phyloP scores from a whole-genome alignment of 176 grass and related monocot species.

The Triticum timopheevii region DNA sequence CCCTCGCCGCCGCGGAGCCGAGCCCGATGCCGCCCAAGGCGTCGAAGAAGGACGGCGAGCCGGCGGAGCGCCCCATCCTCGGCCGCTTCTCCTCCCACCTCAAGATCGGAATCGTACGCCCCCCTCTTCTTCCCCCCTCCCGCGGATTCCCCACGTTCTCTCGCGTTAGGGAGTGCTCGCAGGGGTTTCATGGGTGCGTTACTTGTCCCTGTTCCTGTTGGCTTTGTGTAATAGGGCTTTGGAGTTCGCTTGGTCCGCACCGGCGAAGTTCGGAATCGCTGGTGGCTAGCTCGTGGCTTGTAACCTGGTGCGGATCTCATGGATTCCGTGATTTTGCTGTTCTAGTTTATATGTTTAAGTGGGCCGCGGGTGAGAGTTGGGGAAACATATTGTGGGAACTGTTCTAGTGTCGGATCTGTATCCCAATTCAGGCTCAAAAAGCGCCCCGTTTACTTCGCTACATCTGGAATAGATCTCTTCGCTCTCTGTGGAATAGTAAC shows the following conservation, averaged over 20 bases:
- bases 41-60: conserved; percentile 78
- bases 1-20: neutral
- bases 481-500: neutral
- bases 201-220: too few species aligned
- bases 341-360: too few species aligned
- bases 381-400: neutral
- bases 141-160: too few species aligned
- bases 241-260: too few species aligned
- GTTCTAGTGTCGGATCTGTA: neutral
- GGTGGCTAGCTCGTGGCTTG: too few species aligned
- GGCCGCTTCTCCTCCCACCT: conserved; percentile 98
- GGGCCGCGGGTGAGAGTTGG: neutral
- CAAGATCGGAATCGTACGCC: conserved; percentile 95
- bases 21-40: conserved; percentile 80
- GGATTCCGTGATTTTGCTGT: too few species aligned
- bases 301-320: too few species aligned
- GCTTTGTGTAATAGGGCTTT: too few species aligned
- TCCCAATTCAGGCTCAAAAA: neutral
- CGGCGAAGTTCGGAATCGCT: too few species aligned
- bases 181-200: too few species aligned
- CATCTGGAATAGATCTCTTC: neutral
- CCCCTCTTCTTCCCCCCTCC: too few species aligned
- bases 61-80: conserved; percentile 81
- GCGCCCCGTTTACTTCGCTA: neutral
- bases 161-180: too few species aligned